Conservation (phyloP, 306 rosid genomes). For the Gynostemma pentaphyllum region DNA sequence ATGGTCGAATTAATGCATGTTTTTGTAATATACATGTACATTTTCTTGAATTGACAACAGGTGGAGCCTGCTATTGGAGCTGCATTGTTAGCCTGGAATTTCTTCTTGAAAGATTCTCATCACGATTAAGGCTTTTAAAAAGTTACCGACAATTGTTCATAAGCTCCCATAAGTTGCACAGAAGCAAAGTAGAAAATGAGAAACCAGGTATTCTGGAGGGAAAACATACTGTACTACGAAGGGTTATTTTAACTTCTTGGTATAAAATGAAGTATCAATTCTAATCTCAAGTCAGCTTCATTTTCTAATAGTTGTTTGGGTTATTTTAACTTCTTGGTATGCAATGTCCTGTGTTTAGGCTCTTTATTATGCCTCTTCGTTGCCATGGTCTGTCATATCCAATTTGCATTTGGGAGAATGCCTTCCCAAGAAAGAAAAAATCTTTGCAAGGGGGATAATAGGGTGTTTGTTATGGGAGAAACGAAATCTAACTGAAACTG, state of each 20-base stretch:
- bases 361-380: neutral
- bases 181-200: neutral
- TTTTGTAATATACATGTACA: neutral
- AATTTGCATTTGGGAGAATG: neutral
- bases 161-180: neutral
- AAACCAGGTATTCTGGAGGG: neutral
- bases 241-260: neutral
- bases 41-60: slow-evolving; percentile 25
- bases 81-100: slow-evolving; percentile 87
- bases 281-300: neutral
- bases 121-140: slow-evolving; percentile 22
- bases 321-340: neutral
- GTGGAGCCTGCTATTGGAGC: slow-evolving; percentile 98
- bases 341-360: neutral
- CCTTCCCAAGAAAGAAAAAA: too few species aligned
- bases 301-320: neutral
- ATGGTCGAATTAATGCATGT: neutral
- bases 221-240: neutral
- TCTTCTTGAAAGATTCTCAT: slow-evolving; percentile 46
- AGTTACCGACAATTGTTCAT: slow-evolving; percentile 12
- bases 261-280: neutral
- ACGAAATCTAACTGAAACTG: too few species aligned
- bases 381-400: neutral
- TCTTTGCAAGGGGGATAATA: too few species aligned
- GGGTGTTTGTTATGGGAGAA: too few species aligned